Conservation (phyloP, 163 green algal species). For the Scenedesmus sp. region DNA sequence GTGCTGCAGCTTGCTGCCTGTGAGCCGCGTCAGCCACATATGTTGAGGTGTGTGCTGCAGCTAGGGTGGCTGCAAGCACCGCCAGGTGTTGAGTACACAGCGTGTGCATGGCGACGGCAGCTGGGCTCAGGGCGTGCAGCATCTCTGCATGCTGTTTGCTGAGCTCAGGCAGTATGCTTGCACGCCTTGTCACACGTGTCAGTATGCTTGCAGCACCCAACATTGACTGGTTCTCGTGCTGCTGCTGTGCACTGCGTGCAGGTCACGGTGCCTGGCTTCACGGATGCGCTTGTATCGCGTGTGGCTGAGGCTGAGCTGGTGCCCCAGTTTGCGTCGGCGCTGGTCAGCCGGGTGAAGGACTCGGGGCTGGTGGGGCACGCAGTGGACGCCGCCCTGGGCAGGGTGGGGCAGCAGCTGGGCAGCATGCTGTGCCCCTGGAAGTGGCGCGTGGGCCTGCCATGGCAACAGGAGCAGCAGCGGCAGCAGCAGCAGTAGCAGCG, state of each 20-base stretch:
- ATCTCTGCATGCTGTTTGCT: background rate
- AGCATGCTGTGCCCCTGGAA: constrained; percentile 39
- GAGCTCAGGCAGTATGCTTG: background rate
- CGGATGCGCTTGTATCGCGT: constrained; percentile 17
- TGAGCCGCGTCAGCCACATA: background rate
- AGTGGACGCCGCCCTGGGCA: background rate
- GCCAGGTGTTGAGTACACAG: background rate
- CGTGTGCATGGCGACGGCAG: background rate
- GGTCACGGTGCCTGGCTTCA: constrained; percentile 46
- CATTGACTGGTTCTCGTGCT: background rate
- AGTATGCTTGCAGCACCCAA: background rate
- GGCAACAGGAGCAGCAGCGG: constrained; percentile 11
- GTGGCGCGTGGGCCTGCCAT: background rate
- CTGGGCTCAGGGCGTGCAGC: background rate
- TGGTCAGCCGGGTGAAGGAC: constrained; percentile 30
- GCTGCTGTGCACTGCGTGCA: background rate
- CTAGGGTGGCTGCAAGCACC: too few relatives aligned
- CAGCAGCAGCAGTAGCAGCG: background rate
- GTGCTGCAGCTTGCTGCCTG: background rate
- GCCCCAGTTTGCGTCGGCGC: constrained; percentile 28
- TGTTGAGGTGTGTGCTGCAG: background rate
- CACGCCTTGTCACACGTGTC: background rate
- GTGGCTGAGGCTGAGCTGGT: constrained; percentile 43
- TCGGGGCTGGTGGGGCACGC: constrained; percentile 16
- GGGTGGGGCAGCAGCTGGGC: background rate